phyloP scores from a whole-genome alignment of 345 rosid genomes.

The Moricandia moricandioides region DNA sequence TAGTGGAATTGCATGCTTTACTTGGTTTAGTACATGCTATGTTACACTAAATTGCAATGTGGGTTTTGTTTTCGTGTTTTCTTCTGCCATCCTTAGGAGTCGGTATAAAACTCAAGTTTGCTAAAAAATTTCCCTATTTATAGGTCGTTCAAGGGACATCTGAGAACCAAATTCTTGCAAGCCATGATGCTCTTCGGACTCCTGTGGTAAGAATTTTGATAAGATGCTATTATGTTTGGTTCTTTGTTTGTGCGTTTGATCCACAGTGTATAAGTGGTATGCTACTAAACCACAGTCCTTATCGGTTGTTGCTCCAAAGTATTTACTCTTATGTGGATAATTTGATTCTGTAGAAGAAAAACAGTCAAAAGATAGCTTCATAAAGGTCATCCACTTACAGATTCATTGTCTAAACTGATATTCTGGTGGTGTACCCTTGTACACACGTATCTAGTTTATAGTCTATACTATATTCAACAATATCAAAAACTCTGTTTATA shows the following conservation, averaged over 20 bases:
- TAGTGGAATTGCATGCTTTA: background rate
- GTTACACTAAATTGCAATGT: background rate
- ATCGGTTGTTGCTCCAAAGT: background rate
- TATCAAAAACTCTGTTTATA: background rate
- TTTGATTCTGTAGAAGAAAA: background rate
- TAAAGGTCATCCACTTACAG: background rate
- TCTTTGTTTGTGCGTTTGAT: background rate
- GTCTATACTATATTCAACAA: background rate
- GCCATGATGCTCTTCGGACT: slow-evolving; percentile 38
- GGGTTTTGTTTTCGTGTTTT: background rate
- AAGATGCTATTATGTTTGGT: background rate
- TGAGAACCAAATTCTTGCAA: slow-evolving; percentile 20
- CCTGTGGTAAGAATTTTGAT: slow-evolving; percentile 40
- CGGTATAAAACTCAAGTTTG: background rate
- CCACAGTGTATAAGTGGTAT: background rate
- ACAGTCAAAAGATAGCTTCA: background rate
- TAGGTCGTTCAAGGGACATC: slow-evolving; percentile 47
- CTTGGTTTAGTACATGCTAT: background rate
- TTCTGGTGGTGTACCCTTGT: background rate
- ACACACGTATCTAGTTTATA: background rate
- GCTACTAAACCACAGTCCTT: background rate
- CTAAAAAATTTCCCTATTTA: background rate
- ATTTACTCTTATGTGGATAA: background rate
- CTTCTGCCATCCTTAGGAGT: background rate
- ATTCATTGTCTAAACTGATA: background rate